These are phyloP conservation scores for Coniophora puteana DNA, from an alignment of 1,284 basidiomycete genomes.

Conservation along the genomic window DNA sequence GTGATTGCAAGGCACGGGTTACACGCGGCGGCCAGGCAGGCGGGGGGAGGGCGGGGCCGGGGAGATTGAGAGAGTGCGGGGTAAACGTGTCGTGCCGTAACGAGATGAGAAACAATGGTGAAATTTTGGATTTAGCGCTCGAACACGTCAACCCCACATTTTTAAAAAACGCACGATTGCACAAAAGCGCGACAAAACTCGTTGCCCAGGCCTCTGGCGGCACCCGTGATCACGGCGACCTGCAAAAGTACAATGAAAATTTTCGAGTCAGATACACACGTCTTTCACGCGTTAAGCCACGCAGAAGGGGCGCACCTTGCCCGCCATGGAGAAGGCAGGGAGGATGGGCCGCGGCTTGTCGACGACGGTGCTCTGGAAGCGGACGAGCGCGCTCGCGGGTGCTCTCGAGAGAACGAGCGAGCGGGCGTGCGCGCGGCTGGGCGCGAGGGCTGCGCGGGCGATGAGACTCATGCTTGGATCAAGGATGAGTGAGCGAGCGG, in stretches of 20 bases:
- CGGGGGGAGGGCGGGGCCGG: too few species aligned
- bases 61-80: too few species aligned
- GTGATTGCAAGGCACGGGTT: too few species aligned
- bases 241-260: constrained; percentile 37
- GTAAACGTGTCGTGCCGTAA: too few species aligned
- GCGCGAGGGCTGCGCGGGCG: constrained; percentile 18
- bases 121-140: too few species aligned
- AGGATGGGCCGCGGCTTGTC: constrained; percentile 38
- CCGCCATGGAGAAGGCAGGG: constrained; percentile 63
- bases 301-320: constrained; percentile 45
- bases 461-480: constrained; percentile 27
- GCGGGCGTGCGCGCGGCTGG: constrained; percentile 15
- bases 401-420: constrained; percentile 11
- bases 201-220: constrained; percentile 84
- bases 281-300: background rate
- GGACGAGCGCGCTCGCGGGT: too few species aligned
- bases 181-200: constrained; percentile 89
- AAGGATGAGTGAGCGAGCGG: too few species aligned
- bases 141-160: too few species aligned
- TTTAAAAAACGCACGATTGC: constrained; percentile 73
- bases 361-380: constrained; percentile 23
- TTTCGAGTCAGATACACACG: too few species aligned
- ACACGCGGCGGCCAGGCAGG: too few species aligned
- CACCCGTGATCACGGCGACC: constrained; percentile 95
- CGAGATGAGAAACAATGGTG: too few species aligned